A percentile compares a stretch with the other conserved stretches of the same genome.
phyloP scores from a whole-genome alignment of 1,139 yeast species.

The Protomyces inouyei region DNA sequence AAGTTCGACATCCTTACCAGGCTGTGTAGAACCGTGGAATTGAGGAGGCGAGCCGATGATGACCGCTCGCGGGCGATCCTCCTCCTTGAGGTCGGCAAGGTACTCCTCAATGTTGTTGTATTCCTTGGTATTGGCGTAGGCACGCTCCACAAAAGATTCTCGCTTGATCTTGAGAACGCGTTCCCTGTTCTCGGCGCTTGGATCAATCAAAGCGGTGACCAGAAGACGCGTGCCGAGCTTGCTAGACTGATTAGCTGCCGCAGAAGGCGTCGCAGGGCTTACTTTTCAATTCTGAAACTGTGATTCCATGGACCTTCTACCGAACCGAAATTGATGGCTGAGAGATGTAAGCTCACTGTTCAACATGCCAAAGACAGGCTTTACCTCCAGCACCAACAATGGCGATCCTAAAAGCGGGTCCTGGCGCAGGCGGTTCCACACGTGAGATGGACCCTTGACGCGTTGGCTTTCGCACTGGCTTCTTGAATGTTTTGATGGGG shows the following conservation, averaged over 20 bases:
- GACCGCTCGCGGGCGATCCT: conserved; percentile 31
- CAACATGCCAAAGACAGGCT: no score
- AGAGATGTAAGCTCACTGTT: no score
- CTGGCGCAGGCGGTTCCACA: conserved; percentile 25
- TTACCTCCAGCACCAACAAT: conserved; percentile 29
- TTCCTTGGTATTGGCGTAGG: conserved; percentile 30
- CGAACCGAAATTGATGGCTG: conserved; percentile 33
- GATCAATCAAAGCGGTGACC: conserved; percentile 33
- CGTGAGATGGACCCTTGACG: conserved; percentile 20
- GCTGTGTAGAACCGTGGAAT: conserved; percentile 33
- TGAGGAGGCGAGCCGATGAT: conserved; percentile 34
- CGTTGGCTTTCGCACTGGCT: conserved; percentile 25
- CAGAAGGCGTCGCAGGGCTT: no score
- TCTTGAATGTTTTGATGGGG: conserved; percentile 13
- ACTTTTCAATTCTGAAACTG: conserved; percentile 26
- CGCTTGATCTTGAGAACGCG: conserved; percentile 31
- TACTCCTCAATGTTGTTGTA: conserved; percentile 31
- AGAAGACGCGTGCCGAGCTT: conserved; percentile 32
- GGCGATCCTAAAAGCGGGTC: conserved; percentile 27
- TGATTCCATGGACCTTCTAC: conserved; percentile 32
- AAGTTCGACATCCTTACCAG: conserved; percentile 33
- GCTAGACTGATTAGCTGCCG: no score
- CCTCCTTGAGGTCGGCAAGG: conserved; percentile 25
- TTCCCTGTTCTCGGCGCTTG: conserved; percentile 30
- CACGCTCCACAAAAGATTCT: conserved; percentile 27